Conservation (phyloP, 192 early-diverging fungal species). For the Podila clonocystis region DNA sequence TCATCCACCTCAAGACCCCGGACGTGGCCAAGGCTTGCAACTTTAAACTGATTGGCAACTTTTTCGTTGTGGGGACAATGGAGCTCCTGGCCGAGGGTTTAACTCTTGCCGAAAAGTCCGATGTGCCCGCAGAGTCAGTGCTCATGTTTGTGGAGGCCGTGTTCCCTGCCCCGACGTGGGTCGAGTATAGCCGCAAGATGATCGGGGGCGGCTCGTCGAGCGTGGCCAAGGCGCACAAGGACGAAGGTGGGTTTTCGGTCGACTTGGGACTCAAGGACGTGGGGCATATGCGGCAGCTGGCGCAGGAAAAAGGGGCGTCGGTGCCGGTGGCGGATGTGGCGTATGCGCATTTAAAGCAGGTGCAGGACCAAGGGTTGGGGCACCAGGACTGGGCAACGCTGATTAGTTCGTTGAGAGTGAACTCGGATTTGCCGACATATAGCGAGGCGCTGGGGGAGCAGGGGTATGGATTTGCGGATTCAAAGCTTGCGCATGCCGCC, state of each 20-base stretch:
- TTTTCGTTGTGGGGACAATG: constrained; percentile 62
- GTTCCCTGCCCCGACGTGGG: constrained; percentile 56
- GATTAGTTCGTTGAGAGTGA: constrained; percentile 16
- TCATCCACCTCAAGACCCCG: constrained; percentile 50
- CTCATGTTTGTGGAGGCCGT: constrained; percentile 65
- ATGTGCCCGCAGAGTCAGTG: constrained; percentile 62
- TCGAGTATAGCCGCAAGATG: constrained; percentile 41
- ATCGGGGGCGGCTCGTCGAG: background rate
- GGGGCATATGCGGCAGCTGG: constrained; percentile 55
- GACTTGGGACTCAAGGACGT: constrained; percentile 60
- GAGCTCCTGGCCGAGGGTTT: constrained; percentile 75
- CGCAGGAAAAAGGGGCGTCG: constrained; percentile 37
- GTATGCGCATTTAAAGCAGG: constrained; percentile 26
- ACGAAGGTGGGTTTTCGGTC: constrained; percentile 56
- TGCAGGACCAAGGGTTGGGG: constrained; percentile 35
- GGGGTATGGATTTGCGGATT: too few species aligned
- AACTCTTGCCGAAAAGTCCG: constrained; percentile 67
- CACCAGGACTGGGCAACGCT: constrained; percentile 37
- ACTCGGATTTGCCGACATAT: background rate
- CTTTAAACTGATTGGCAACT: constrained; percentile 78
- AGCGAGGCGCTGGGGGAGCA: too few species aligned
- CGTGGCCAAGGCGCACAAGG: constrained; percentile 5
- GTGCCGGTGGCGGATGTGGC: constrained; percentile 53
- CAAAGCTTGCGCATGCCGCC: too few species aligned
- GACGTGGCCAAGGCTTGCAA: constrained; percentile 58